phyloP scores from a whole-genome alignment of 352 stramenopile species.

The Globisporangium middletonii region DNA sequence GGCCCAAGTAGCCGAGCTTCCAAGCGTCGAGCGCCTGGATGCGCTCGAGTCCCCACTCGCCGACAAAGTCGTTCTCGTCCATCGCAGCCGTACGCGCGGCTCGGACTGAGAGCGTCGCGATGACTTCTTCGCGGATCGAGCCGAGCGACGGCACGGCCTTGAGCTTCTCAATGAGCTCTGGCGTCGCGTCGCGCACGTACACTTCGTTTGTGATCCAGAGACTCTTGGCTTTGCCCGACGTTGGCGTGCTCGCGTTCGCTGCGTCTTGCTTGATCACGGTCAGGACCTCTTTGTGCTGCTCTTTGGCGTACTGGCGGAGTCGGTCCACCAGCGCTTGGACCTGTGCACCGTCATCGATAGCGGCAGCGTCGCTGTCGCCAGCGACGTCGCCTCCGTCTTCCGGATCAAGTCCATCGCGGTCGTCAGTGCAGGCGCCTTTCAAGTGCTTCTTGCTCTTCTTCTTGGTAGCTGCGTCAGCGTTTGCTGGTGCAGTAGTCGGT shows the following conservation, averaged over 20 bases:
- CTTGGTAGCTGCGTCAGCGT: background rate
- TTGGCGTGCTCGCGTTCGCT: constrained; percentile 5
- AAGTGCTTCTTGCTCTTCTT: background rate
- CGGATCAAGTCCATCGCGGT: constrained; percentile 1
- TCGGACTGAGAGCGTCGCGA: constrained; percentile 16
- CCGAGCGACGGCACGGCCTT: constrained; percentile 21
- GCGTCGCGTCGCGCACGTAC: constrained; percentile 24
- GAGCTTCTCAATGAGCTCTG: constrained; percentile 29
- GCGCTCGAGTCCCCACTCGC: constrained; percentile 33
- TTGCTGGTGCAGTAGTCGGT: too few species aligned
- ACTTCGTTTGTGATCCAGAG: constrained; percentile 53
- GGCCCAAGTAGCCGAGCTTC: constrained; percentile 28
- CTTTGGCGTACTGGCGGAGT: constrained; percentile 20
- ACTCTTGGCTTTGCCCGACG: constrained; percentile 14
- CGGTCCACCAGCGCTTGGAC: constrained; percentile 25
- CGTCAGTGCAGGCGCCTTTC: constrained; percentile 7
- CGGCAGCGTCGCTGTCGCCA: background rate
- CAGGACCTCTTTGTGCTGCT: constrained; percentile 26
- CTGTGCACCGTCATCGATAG: background rate
- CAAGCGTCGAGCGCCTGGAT: constrained; percentile 34
- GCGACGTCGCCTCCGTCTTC: background rate
- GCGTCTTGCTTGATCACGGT: constrained; percentile 16
- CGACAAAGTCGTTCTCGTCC: constrained; percentile 15
- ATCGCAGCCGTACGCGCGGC: constrained; percentile 6
- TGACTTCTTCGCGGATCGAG: constrained; percentile 20